Base-by-base conservation (phyloP, 176 grass and related monocot species). In the Paspalum notatum region DNA sequence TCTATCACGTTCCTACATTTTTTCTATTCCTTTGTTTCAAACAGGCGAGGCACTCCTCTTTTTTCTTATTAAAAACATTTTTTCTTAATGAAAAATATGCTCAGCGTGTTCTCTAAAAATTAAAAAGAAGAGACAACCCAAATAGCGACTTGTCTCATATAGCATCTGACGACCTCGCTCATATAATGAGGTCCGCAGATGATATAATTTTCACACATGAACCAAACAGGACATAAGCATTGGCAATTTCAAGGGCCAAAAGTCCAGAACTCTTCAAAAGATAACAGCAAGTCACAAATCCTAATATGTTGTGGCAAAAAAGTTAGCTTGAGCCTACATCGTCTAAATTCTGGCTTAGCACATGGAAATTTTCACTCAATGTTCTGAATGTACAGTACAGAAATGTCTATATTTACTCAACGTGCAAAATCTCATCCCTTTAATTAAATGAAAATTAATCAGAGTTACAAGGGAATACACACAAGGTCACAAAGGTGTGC, bases 401-500 rank as follows among this genome's bases (percentile, higher is more conserved):
- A 75, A 27, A 66, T 66, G 44, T 50, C 15, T 49, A 2, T 9
- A 70, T 70, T 49, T 65, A 49, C 57, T 77, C 71, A 48, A 22
- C 27, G 13, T 62, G 66, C 40, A 85, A 65, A 67, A 39, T 52
- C 85, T 65, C 71, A 65, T 80, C 65, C 65, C n/a, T n/a, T n/a
- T n/a, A n/a, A 71, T 59, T 18, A 80, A 72, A 84, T 32, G 3
- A 64, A 67, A 43, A 32, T n/a, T n/a, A 86, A 69, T 54, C 57
- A 82, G 67, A 77, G 44, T 80, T 75, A 77, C 47, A 84, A 12
- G 43, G 58, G 45, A 72, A 42, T 25, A 72, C 50, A 81, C 51
- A 85, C 68, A 68, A 78, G 10, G 66, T 87, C 75, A 84, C 81
- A 91, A 76, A 81, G 55, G 15, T 57, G 68, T 10, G 24, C 43